These are phyloP conservation scores for Atkinsonella texensis DNA, from an alignment of 2,329 filamentous ascomycete species.

Conservation along the genomic window DNA sequence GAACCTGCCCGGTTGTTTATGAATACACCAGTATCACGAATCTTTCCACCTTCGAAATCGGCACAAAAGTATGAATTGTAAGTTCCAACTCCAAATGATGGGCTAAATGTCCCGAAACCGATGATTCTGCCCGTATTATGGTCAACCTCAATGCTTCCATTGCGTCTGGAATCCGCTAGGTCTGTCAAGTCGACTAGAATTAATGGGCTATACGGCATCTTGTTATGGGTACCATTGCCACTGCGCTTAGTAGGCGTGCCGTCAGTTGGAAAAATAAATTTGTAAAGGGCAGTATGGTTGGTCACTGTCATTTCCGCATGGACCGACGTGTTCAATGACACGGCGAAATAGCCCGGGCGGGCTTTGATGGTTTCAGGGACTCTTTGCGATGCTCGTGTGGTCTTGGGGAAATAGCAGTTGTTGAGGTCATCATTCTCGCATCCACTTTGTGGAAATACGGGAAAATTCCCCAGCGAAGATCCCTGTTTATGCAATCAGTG, in stretches of 20 bases:
- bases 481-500: constrained; percentile 10
- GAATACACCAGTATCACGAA: constrained; percentile 47
- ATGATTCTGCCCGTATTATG: constrained; percentile 40
- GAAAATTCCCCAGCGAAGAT: constrained; percentile 40
- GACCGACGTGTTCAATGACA: constrained; percentile 44
- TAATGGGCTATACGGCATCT: constrained; percentile 28
- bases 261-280: constrained; percentile 41
- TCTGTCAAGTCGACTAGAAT: constrained; percentile 49
- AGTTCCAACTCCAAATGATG: constrained; percentile 47
- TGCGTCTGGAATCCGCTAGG: constrained; percentile 23
- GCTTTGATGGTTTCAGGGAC: constrained; percentile 40
- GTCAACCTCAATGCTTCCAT: constrained; percentile 18
- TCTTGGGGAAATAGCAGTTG: constrained; percentile 39
- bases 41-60: constrained; percentile 40
- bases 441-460: constrained; percentile 35
- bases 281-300: constrained; percentile 47
- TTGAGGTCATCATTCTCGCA: constrained; percentile 32
- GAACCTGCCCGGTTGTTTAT: constrained; percentile 38
- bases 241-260: constrained; percentile 10
- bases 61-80: constrained; percentile 49
- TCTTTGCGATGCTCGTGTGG: constrained; percentile 32
- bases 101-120: constrained; percentile 44
- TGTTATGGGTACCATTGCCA: neutral
- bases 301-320: constrained; percentile 51
- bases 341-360: constrained; percentile 48